These are phyloP conservation scores for Zelopaecilomyces penicillatus DNA, from an alignment of 2,329 filamentous ascomycete species.

Conservation along the genomic window DNA sequence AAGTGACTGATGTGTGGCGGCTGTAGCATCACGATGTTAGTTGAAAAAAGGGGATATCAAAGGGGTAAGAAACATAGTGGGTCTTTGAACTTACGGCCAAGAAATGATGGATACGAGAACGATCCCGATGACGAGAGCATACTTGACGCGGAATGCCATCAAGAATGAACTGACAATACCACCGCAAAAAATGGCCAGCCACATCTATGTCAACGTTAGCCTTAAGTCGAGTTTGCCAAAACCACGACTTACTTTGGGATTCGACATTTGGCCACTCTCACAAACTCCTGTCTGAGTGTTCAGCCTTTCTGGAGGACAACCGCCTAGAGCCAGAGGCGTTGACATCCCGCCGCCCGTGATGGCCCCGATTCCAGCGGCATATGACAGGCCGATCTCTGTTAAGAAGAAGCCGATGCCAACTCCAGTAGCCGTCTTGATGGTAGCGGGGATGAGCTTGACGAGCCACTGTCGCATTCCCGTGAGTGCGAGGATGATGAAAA, in stretches of 20 bases:
- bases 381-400: slow-evolving; percentile 60
- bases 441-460: slow-evolving; percentile 54
- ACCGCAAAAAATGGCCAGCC: slow-evolving; percentile 77
- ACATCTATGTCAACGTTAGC: slow-evolving; percentile 45
- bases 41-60: neutral
- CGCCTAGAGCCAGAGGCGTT: slow-evolving; percentile 69
- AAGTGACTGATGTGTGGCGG: slow-evolving; percentile 60
- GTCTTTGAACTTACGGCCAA: slow-evolving; percentile 51
- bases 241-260: slow-evolving; percentile 48
- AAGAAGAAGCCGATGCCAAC: slow-evolving; percentile 59
- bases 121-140: slow-evolving; percentile 67
- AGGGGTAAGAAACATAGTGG: neutral
- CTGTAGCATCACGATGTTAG: slow-evolving; percentile 24
- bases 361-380: slow-evolving; percentile 73
- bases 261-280: slow-evolving; percentile 61
- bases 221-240: too few species aligned
- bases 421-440: slow-evolving; percentile 57
- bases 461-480: slow-evolving; percentile 68
- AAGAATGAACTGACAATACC: slow-evolving; percentile 72
- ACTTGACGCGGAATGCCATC: slow-evolving; percentile 70
- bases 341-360: slow-evolving; percentile 58
- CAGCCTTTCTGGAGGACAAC: slow-evolving; percentile 54
- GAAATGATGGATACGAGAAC: slow-evolving; percentile 63
- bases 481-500: slow-evolving; percentile 55
- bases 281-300: slow-evolving; percentile 41